Base-by-base conservation (phyloP, 208 protist species). In the Trypanosoma avium region DNA sequence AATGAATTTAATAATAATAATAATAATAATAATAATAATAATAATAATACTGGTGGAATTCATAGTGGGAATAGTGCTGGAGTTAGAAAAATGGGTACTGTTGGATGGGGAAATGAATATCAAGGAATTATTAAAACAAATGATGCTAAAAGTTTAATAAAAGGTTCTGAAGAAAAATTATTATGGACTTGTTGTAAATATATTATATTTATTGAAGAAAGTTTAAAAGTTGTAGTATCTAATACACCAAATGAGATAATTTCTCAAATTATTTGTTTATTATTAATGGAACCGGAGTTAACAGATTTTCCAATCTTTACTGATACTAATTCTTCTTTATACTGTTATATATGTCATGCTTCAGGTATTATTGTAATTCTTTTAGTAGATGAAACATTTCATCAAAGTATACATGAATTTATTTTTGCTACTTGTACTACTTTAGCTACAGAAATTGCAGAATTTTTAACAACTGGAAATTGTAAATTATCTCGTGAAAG, bases 91-190 rank as follows among this genome's bases (percentile, higher is more conserved):
- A 22, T 22, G 6, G 30, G 40, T 45, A 61, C 33, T 15, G 26
- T 29, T 21, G 56, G 66, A n/a, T 65, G 66, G 66, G 66, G 58
- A 35, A 10, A 43, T 10, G 66, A 72, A 38, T 52, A 62, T 42
- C 17, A 35, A 22, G 57, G 66, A 32, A 13, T 65, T 7, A 15
- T 30, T 27, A n/a, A 10, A 27, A 13, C 30, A 12, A 58, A 9
- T 13, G 21, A n/a, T 24, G 1, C 17, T 24, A 9, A 42, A 0
- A 22, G 26, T 1, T 4, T 57, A 21, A 30, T 27, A 17, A 35
- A 63, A 35, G n/a, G 19, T 30, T 24, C 55, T 13, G 49, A 57
- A 40, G 57, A 63, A 50, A 48, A 29, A 24, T 40, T 68, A 3
- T 19, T 64, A 12, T 74, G 68, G 68, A 64, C 68, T 2, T 36